Percentiles rank a stretch among this genome's conserved stretches.
Conservation (phyloP, 176 grass and related monocot species). For the sorghum (Sorghum bicolor) region DNA sequence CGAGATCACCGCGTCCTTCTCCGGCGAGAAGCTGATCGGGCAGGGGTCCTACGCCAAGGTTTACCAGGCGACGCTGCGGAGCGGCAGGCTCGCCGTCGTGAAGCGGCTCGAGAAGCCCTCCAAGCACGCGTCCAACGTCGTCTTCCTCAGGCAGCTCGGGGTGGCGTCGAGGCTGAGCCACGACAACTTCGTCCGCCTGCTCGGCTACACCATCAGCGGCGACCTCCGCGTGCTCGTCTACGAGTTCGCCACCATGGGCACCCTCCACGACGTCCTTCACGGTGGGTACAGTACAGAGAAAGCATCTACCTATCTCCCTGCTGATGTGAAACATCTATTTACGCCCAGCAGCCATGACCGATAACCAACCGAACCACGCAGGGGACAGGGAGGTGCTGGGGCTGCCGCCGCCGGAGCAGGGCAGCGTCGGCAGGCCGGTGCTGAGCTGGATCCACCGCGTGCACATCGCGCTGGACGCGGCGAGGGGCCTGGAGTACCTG, state of each 20-base stretch:
- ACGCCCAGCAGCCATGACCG: too few species aligned
- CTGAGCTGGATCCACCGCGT: conserved; percentile 53
- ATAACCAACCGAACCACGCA: background rate
- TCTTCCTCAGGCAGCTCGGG: conserved; percentile 41
- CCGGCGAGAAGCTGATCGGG: conserved; percentile 34
- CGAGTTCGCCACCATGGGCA: conserved; percentile 54
- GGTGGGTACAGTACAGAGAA: too few species aligned
- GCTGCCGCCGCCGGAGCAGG: background rate
- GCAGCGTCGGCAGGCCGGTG: conserved; percentile 1
- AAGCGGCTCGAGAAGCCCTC: conserved; percentile 51
- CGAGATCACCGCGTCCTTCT: conserved; percentile 37
- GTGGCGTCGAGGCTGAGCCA: conserved; percentile 44
- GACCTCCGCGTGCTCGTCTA: conserved; percentile 49
- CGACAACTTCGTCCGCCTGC: conserved; percentile 43
- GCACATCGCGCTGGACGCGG: conserved; percentile 58
- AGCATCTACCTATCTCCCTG: too few species aligned
- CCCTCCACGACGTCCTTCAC: conserved; percentile 56
- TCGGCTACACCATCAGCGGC: conserved; percentile 43
- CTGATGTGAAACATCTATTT: too few species aligned
- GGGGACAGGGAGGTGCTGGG: background rate
- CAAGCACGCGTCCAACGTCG: conserved; percentile 41
- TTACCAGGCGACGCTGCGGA: conserved; percentile 33
- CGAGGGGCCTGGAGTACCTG: conserved; percentile 66
- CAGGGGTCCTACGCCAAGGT: conserved; percentile 62
- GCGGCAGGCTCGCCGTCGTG: conserved; percentile 28